Evolutionary conservation across 208 protist species (phyloP).

Genomic region (Wallacemonas collosoma): DNA sequence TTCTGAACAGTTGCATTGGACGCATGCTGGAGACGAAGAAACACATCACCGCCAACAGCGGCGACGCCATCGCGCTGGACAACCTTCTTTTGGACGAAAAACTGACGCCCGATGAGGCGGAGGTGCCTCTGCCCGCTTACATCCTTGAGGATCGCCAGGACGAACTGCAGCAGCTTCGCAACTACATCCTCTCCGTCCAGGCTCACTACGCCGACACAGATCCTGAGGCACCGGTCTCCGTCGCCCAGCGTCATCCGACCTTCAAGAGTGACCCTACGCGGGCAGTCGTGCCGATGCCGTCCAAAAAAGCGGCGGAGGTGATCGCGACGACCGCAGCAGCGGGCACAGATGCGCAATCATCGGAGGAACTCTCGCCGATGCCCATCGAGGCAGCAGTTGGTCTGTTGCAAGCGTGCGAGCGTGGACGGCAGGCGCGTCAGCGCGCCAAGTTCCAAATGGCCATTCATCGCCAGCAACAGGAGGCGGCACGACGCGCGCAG

Average conservation of each 20-base stretch:
- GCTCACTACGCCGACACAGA: slow-evolving; percentile 72
- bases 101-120: slow-evolving; percentile 81
- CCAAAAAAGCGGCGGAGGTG: slow-evolving; percentile 17
- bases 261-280: slow-evolving; percentile 41
- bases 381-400: slow-evolving; percentile 83
- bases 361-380: slow-evolving; percentile 40
- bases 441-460: slow-evolving; percentile 90
- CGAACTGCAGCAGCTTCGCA: slow-evolving; percentile 66
- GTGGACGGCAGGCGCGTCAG: slow-evolving; percentile 94
- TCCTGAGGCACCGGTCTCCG: slow-evolving; percentile 65
- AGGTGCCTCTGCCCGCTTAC: slow-evolving; percentile 89
- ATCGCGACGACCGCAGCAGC: not conserved
- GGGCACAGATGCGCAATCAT: slow-evolving; percentile 6
- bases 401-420: slow-evolving; percentile 93
- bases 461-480: slow-evolving; percentile 88
- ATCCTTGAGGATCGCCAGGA: slow-evolving; percentile 85
- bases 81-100: slow-evolving; percentile 93
- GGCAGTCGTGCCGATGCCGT: slow-evolving; percentile 23
- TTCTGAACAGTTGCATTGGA: slow-evolving; percentile 92
- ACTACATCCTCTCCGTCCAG: slow-evolving; percentile 79
- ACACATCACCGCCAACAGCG: slow-evolving; percentile 71
- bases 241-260: slow-evolving; percentile 25
- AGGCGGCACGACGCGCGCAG: slow-evolving; percentile 43
- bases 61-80: slow-evolving; percentile 87
- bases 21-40: slow-evolving; percentile 94